Evolutionary conservation across 1,284 basidiomycete species (phyloP).

Genomic region (Singerocomus inundabilis): DNA sequence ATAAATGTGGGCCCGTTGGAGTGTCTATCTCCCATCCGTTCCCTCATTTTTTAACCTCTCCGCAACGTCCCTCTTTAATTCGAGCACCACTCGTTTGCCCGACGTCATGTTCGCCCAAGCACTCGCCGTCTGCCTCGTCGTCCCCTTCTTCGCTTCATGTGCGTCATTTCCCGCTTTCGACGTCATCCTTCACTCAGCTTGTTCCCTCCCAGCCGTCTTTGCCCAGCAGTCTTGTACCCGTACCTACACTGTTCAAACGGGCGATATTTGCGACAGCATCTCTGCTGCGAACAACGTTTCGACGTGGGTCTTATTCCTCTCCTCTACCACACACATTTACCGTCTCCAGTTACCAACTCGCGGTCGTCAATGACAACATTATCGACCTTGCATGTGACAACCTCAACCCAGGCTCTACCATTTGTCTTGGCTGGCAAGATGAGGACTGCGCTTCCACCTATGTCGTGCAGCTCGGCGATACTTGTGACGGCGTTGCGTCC

Average conservation of each 20-base stretch:
- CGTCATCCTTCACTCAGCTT: constrained; percentile 6
- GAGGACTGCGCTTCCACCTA: constrained; percentile 51
- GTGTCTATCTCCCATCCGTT: neutral
- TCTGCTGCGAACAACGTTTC: constrained; percentile 64
- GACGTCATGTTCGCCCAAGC: constrained; percentile 45
- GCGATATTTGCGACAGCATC: constrained; percentile 69
- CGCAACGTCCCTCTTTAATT: constrained; percentile 16
- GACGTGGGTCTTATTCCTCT: constrained; percentile 43
- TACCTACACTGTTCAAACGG: constrained; percentile 54
- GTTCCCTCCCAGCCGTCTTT: constrained; percentile 35
- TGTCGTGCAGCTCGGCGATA: constrained; percentile 49
- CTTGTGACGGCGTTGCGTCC: constrained; percentile 46
- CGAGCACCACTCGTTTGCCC: constrained; percentile 9
- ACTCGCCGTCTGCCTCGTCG: constrained; percentile 42
- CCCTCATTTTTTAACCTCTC: neutral
- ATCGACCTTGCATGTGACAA: constrained; percentile 58
- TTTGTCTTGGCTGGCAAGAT: constrained; percentile 50
- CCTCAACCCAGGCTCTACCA: constrained; percentile 44
- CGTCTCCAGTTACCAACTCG: constrained; percentile 64
- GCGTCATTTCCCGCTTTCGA: constrained; percentile 22
- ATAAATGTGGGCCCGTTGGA: neutral
- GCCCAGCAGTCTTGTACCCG: constrained; percentile 52
- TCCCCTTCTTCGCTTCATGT: constrained; percentile 46
- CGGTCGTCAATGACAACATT: constrained; percentile 50
- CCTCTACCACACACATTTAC: neutral